Evolutionary conservation across 129 eudicot species (phyloP).

Genomic region (Glebionis coronaria): DNA sequence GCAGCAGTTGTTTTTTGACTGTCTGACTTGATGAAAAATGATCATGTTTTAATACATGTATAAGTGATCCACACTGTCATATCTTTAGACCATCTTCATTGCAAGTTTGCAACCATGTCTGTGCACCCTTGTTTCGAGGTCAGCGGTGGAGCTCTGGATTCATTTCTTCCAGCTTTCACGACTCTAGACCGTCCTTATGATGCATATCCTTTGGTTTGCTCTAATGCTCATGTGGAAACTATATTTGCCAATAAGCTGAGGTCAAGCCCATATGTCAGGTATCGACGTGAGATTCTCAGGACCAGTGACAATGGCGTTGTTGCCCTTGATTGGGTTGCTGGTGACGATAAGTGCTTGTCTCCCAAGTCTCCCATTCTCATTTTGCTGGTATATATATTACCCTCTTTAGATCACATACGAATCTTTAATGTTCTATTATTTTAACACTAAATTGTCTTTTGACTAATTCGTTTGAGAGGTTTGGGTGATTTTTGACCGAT

Average conservation of each 20-base stretch:
- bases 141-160: slow-evolving; percentile 59
- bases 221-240: slow-evolving; percentile 83
- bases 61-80: too few relatives aligned
- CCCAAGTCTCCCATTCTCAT: slow-evolving; percentile 65
- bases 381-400: slow-evolving; percentile 45
- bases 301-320: slow-evolving; percentile 67
- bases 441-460: too few relatives aligned
- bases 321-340: slow-evolving; percentile 88
- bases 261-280: slow-evolving; percentile 59
- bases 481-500: too few relatives aligned
- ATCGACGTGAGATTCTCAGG: slow-evolving; percentile 71
- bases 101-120: slow-evolving; percentile 30
- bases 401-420: too few relatives aligned
- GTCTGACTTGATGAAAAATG: too few relatives aligned
- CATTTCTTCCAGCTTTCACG: slow-evolving; percentile 50
- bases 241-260: slow-evolving; percentile 71
- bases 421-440: too few relatives aligned
- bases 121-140: slow-evolving; percentile 64
- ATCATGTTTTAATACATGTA: too few relatives aligned
- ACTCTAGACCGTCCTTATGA: slow-evolving; percentile 60
- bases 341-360: slow-evolving; percentile 49
- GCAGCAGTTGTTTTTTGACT: too few relatives aligned
- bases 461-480: too few relatives aligned
- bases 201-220: slow-evolving; percentile 53
- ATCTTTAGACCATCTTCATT: too few relatives aligned